Percentiles rank a stretch among this genome's conserved stretches.
Conservation (phyloP, 371 early-diverging fungal species). For the Conidiobolus incongruus region DNA sequence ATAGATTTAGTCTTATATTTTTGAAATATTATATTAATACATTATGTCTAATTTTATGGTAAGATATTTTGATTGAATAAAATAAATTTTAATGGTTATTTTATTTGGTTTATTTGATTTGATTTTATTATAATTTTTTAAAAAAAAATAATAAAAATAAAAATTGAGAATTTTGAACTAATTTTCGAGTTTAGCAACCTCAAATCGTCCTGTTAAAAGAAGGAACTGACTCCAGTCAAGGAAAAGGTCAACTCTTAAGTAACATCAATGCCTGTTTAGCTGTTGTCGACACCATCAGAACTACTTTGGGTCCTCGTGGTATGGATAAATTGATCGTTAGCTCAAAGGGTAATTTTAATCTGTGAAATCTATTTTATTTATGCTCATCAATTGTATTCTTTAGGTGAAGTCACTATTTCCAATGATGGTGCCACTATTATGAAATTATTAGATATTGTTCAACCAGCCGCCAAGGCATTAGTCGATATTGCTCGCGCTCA, state of each 20-base stretch:
- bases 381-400: too few species aligned
- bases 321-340: conserved; percentile 99
- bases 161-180: too few species aligned
- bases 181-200: too few species aligned
- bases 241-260: conserved; percentile 91
- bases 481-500: conserved; percentile 97
- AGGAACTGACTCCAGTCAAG: conserved; percentile 97
- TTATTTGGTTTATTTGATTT: too few species aligned
- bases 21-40: too few species aligned
- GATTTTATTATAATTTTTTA: too few species aligned
- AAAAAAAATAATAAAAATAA: too few species aligned
- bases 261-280: conserved; percentile 96
- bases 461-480: conserved; percentile 96
- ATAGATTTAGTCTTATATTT: too few species aligned
- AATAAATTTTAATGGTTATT: too few species aligned
- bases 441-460: conserved; percentile 93
- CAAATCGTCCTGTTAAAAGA: conserved; percentile 97
- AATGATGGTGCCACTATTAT: conserved; percentile 99
- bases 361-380: too few species aligned
- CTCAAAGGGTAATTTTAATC: conserved; percentile 49
- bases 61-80: too few species aligned
- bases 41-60: too few species aligned
- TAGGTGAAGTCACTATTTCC: conserved; percentile 87
- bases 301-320: conserved; percentile 98
- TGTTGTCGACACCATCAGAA: conserved; percentile 88